Evolutionary conservation across 345 rosid genomes (phyloP), one percentile per base, ranked within the genome.

Genomic region (Camelina laxa): DNA sequence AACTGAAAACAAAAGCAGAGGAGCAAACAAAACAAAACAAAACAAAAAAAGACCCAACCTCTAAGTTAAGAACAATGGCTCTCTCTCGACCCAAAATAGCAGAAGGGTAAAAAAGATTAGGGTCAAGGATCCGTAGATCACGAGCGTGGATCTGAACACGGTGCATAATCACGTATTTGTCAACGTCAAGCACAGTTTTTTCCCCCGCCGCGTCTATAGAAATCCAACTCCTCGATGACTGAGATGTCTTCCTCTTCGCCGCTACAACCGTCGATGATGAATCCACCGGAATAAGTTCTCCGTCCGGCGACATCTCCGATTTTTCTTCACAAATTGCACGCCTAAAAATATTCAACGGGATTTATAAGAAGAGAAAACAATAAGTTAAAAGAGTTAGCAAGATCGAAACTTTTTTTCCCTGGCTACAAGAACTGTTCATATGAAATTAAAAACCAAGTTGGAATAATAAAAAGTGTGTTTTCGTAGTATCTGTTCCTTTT

Each of bases 91-190:
- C 98, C 6, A 94, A 87, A 75, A 94, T 91, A 54, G 98, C 84
- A 56, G 97, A 91, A 53, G 98, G 98, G 68, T 91, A 91, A 10
- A 89, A 87, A 54, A 87, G 77, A 59, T 88, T 80, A 2, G 97
- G 97, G 66, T 91, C 98, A 21, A 94, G 89, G 72, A 91, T 91
- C 54, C 97, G 87, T 38, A 94, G 94, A 79, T 94, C 98, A 22
- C 97, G 98, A 24, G 97, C 95, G 79, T 91, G 97, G 81, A 94
- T 91, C 80, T 91, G 91, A 12, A 87, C 97, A 49, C 96, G 94
- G 75, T 91, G 93, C 97, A 94, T 88, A 84, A 94, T 90, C 12
- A 85, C 87, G 51, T 91, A 84, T 55, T 91, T 94, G 81, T 94
- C 98, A 21, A 82, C 89, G 58, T 91, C 98, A 59, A 90, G 85